Evolutionary conservation across 2,329 filamentous ascomycete species (phyloP).

Genomic region (Drechslerella dactyloides): DNA sequence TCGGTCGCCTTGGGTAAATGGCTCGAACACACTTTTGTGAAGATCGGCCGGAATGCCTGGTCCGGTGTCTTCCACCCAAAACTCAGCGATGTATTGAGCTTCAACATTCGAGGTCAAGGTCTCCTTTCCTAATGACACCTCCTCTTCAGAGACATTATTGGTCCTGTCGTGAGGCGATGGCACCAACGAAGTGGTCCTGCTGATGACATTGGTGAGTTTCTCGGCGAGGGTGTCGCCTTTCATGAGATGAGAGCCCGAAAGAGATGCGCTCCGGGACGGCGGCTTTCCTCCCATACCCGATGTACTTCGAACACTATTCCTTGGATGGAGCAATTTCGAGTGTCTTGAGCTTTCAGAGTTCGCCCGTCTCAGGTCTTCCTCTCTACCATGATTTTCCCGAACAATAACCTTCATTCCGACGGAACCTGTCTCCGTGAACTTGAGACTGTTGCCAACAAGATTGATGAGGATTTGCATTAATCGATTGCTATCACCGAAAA

Average conservation of each 20-base stretch:
- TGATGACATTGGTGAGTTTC: constrained; percentile 30
- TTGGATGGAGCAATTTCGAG: constrained; percentile 25
- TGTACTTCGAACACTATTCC: constrained; percentile 29
- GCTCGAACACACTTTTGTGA: constrained; percentile 85
- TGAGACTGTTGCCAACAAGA: constrained; percentile 86
- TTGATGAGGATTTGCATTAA: constrained; percentile 95
- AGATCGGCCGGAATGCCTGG: constrained; percentile 81
- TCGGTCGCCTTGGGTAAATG: constrained; percentile 90
- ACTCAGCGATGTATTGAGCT: constrained; percentile 74
- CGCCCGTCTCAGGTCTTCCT: constrained; percentile 30
- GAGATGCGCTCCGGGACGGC: constrained; percentile 34
- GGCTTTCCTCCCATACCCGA: constrained; percentile 21
- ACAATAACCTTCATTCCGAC: constrained; percentile 72
- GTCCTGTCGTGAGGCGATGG: constrained; percentile 11
- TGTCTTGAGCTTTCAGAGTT: constrained; percentile 45
- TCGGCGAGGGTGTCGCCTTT: constrained; percentile 35
- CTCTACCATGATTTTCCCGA: constrained; percentile 22
- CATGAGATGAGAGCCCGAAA: constrained; percentile 4
- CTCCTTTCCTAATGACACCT: constrained; percentile 28
- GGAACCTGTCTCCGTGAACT: constrained; percentile 80
- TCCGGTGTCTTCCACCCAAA: constrained; percentile 86
- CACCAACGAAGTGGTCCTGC: constrained; percentile 14
- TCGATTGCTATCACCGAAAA: constrained; percentile 91
- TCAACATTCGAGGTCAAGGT: constrained; percentile 10
- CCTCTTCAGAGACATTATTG: constrained; percentile 26